A percentile compares a stretch with the other conserved stretches of the same genome.
phyloP scores from a whole-genome alignment of 2,329 filamentous ascomycete species.

The Diplodia sapinea region DNA sequence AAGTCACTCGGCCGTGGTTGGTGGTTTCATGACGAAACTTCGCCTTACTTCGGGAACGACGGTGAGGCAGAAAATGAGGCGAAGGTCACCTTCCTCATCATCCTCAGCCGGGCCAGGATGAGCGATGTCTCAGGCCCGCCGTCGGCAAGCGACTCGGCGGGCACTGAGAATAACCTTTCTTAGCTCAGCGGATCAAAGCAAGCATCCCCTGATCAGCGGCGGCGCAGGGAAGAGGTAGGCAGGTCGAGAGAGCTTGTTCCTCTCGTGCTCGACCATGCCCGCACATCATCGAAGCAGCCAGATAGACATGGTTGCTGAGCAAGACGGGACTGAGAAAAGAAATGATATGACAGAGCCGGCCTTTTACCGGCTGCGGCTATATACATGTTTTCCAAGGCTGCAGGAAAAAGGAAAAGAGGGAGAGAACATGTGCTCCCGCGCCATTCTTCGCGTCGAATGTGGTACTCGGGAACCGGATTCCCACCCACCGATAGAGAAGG shows the following conservation, averaged over 20 bases:
- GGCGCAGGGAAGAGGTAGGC: neutral
- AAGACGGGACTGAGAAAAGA: neutral
- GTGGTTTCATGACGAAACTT: neutral
- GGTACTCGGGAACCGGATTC: neutral
- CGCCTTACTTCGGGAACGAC: neutral
- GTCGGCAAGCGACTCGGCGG: neutral
- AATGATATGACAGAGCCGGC: neutral
- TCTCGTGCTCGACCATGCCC: neutral
- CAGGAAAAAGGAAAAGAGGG: neutral
- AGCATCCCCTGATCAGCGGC: neutral
- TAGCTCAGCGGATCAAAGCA: neutral
- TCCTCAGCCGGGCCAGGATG: neutral
- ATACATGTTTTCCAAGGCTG: no score
- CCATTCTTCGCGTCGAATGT: neutral
- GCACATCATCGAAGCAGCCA: neutral
- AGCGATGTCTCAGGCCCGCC: neutral
- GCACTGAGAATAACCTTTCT: slow-evolving; percentile 1
- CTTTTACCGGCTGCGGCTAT: neutral
- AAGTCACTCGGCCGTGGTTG: neutral
- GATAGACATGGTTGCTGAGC: neutral
- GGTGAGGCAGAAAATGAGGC: no score
- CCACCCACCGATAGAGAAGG: neutral
- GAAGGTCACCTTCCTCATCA: neutral
- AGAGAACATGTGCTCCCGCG: neutral
- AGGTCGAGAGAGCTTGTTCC: neutral